A percentile compares a stretch with the other conserved stretches of the same genome.
phyloP scores from a whole-genome alignment of 1,284 basidiomycete genomes.

The Ustilago nuda region DNA sequence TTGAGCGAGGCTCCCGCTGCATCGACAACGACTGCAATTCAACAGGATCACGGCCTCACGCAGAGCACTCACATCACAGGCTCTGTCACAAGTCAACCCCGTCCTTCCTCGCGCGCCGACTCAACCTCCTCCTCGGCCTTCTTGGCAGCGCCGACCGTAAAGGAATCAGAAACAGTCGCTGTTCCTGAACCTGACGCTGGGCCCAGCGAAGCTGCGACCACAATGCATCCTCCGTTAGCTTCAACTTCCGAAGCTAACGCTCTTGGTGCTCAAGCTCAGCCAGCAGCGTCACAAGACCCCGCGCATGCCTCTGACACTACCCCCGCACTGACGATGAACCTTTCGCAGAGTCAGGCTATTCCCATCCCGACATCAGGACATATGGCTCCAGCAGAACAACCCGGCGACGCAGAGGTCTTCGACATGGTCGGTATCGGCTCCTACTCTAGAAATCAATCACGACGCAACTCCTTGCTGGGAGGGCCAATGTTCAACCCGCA shows the following conservation, averaged over 20 bases:
- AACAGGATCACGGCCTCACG: not conserved
- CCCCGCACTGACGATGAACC: not conserved
- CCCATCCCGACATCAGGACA: not conserved
- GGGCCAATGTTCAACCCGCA: conserved; percentile 27
- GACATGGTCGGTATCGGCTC: conserved; percentile 60
- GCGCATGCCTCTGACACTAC: not conserved
- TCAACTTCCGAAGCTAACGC: not conserved
- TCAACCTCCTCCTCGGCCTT: conserved; percentile 29
- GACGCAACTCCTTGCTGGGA: conserved; percentile 54
- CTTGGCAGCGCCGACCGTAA: conserved; percentile 4
- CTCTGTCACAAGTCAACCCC: conserved; percentile 31
- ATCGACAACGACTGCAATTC: not conserved
- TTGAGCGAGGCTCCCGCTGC: conserved; percentile 4
- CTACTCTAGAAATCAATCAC: conserved; percentile 44
- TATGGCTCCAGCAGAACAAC: not conserved
- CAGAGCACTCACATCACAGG: not conserved
- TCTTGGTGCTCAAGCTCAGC: not conserved
- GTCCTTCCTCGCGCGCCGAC: conserved; percentile 33
- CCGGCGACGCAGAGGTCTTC: not conserved
- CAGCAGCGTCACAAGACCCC: not conserved
- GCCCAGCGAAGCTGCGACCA: not conserved
- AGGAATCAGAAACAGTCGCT: not conserved
- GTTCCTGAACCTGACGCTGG: not conserved
- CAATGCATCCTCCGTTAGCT: not conserved
- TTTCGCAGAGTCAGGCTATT: conserved; percentile 4